Percentiles rank a stretch among this genome's conserved stretches.
Conservation (phyloP, 2,329 filamentous ascomycete species). For the Epichloe typhina region DNA sequence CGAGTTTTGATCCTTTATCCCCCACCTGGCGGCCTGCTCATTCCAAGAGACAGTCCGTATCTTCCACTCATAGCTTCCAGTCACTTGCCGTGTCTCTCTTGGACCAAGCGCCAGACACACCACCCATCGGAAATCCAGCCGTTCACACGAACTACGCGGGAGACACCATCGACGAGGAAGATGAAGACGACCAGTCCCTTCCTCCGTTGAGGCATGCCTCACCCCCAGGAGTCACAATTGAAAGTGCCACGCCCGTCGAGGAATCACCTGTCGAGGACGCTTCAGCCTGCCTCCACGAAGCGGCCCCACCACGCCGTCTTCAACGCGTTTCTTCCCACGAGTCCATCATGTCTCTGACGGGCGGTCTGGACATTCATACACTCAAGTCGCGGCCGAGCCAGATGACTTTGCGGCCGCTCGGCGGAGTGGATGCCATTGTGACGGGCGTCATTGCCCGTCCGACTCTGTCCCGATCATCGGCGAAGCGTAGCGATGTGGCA, state of each 20-base stretch:
- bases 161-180: conserved; percentile 24
- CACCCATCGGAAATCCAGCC: conserved; percentile 8
- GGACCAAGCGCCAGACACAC: conserved; percentile 18
- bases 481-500: conserved; percentile 38
- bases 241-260: conserved; percentile 19
- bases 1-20: conserved; percentile 58
- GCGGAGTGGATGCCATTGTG: conserved; percentile 41
- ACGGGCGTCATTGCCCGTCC: conserved; percentile 47
- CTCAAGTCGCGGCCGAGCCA: conserved; percentile 65
- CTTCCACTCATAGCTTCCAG: conserved; percentile 38
- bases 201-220: conserved; percentile 12
- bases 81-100: conserved; percentile 20
- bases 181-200: conserved; percentile 18
- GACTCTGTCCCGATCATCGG: conserved; percentile 34
- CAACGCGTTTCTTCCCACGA: conserved; percentile 68
- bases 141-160: conserved; percentile 14
- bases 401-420: conserved; percentile 44
- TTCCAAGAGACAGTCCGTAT: conserved; percentile 42
- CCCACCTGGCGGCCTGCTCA: conserved; percentile 39
- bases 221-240: conserved; percentile 12
- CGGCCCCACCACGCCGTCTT: conserved; percentile 31
- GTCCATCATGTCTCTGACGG: conserved; percentile 74
- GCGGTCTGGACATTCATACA: conserved; percentile 83
- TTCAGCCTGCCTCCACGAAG: conserved; percentile 21
- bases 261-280: conserved; percentile 18